phyloP scores from a whole-genome alignment of 169 alveolate species.

The Cryptosporidium canis region DNA sequence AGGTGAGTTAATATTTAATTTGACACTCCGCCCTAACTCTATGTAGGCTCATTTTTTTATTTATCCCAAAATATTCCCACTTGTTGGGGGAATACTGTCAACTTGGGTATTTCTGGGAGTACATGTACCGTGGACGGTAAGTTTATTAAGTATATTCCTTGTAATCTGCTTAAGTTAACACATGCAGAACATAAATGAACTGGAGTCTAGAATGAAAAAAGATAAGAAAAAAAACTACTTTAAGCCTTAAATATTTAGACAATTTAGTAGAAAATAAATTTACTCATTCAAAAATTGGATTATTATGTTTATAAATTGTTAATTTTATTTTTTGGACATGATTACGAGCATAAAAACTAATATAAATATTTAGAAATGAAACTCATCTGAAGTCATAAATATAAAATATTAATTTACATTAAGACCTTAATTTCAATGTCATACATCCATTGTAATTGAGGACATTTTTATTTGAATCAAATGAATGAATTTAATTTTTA shows the following conservation, averaged over 20 bases:
- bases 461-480: not conserved
- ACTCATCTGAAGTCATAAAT: not conserved
- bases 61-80: constrained; percentile 75
- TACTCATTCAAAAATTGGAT: not conserved
- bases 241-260: not conserved
- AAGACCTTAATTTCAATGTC: not conserved
- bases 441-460: not conserved
- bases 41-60: constrained; percentile 63
- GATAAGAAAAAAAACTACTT: constrained; percentile 53
- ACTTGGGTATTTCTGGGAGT: constrained; percentile 78
- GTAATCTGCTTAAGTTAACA: not conserved
- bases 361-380: not conserved
- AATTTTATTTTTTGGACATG: not conserved
- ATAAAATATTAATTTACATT: not conserved
- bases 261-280: not conserved
- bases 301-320: not conserved
- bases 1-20: constrained; percentile 65
- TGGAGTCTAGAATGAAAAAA: constrained; percentile 58
- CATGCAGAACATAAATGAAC: constrained; percentile 40
- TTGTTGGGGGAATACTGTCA: constrained; percentile 78
- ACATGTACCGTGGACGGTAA: constrained; percentile 68
- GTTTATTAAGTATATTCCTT: not conserved
- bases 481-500: constrained; percentile 4
- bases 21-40: not conserved
- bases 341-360: not conserved